Percentiles rank a stretch among this genome's conserved stretches.
These are phyloP conservation scores for Hymenoscyphus albidus DNA, from an alignment of 2,329 filamentous ascomycete genomes.

Conservation along the genomic window DNA sequence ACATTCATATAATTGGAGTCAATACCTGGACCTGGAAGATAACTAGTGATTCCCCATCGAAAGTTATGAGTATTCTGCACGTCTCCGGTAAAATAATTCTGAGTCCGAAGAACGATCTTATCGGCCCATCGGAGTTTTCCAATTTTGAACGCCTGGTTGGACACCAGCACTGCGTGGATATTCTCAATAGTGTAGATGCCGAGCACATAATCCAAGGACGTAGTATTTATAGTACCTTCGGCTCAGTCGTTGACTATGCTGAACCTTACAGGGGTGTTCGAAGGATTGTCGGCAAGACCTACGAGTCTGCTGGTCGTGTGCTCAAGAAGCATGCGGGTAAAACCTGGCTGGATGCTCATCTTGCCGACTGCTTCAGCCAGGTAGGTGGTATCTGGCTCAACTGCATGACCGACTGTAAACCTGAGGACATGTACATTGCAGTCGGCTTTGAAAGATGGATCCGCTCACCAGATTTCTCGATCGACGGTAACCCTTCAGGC, in stretches of 20 bases:
- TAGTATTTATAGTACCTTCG: constrained; percentile 17
- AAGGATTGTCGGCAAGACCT: constrained; percentile 24
- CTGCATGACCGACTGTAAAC: constrained; percentile 29
- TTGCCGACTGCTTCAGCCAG: constrained; percentile 36
- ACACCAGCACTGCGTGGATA: constrained; percentile 13
- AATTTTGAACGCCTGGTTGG: constrained; percentile 4
- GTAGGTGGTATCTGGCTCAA: constrained; percentile 38
- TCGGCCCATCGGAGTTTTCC: background rate
- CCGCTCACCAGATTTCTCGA: constrained; percentile 31
- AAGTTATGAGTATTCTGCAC: background rate
- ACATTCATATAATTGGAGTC: background rate
- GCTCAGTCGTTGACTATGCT: constrained; percentile 13
- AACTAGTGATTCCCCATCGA: background rate
- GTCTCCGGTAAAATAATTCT: background rate
- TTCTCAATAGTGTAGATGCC: constrained; percentile 23
- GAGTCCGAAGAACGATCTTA: background rate
- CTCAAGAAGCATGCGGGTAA: constrained; percentile 15
- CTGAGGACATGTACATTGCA: constrained; percentile 35
- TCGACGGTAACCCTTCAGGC: background rate
- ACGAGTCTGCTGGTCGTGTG: constrained; percentile 28
- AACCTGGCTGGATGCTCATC: constrained; percentile 14
- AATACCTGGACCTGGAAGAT: background rate
- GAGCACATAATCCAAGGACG: constrained; percentile 29
- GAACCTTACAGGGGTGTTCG: constrained; percentile 13
- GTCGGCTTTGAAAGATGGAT: constrained; percentile 34